Conservation (phyloP, 257 asterid species). For the Fraxinus excelsior region DNA sequence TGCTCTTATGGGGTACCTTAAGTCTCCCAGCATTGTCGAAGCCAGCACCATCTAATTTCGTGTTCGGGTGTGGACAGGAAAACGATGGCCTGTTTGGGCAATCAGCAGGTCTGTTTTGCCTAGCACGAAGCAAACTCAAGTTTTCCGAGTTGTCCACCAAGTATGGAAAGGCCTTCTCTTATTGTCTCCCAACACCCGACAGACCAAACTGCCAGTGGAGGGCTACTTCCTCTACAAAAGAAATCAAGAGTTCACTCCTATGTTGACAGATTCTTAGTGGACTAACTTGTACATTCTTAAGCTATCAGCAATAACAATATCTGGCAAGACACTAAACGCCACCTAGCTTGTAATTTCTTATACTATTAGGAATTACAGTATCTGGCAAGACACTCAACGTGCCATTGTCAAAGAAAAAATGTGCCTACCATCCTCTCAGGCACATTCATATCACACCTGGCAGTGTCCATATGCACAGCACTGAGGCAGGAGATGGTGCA, state of each 20-base stretch:
- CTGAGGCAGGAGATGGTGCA: conserved; percentile 34
- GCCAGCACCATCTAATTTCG: conserved; percentile 26
- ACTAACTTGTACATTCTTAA: conserved; percentile 41
- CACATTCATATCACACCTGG: conserved; percentile 42
- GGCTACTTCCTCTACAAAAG: conserved; percentile 23
- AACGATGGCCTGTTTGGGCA: conserved; percentile 51
- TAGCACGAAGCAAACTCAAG: conserved; percentile 46
- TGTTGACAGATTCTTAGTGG: conserved; percentile 43
- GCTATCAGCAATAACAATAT: conserved; percentile 31
- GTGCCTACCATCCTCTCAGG: conserved; percentile 59
- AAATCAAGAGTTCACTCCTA: conserved; percentile 45
- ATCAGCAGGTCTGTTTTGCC: conserved; percentile 50
- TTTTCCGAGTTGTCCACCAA: conserved; percentile 41
- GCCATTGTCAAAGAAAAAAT: conserved; percentile 30
- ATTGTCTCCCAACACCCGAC: conserved; percentile 52
- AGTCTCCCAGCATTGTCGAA: conserved; percentile 35
- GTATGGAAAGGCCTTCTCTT: conserved; percentile 46
- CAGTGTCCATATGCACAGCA: conserved; percentile 43
- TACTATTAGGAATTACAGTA: conserved; percentile 32
- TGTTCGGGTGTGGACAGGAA: conserved; percentile 57
- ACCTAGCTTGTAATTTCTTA: conserved; percentile 40
- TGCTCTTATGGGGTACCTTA: conserved; percentile 41
- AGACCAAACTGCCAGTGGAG: conserved; percentile 44
- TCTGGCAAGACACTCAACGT: conserved; percentile 35
- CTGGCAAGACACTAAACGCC: conserved; percentile 34